Base-by-base conservation (phyloP, 768 basidiomycete genomes). In the Tephrocybe rancida region DNA sequence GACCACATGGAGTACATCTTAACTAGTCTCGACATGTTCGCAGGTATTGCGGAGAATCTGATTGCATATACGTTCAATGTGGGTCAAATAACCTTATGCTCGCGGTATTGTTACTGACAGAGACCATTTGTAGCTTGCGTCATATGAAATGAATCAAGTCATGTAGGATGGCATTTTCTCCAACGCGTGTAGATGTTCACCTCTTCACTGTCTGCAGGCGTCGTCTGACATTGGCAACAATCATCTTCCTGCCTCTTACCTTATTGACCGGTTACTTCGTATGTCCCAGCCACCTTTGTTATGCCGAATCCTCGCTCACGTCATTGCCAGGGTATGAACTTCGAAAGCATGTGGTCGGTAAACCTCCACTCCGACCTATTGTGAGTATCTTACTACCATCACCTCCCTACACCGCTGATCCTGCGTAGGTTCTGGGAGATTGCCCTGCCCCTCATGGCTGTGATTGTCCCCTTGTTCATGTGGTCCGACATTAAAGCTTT, bases 1-100 rank as follows among this genome's bases (percentile, higher is more conserved):
- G 90, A 91, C 62, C 89, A 91, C 58, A 84, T 87, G 74, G 88
- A 90, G 50, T 86, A 86, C 54, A 83, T 87, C 30, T 64, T 91
- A 22, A 74, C 77, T 1, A 86, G 83, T 59, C 63, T 91, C 44
- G 89, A 91, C 55, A 87, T 88, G 82, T 90, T 89, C 58, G 75
- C 84, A 1, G 80, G 78, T 25, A 84, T 90, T 56, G 75, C 83
- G 5, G 85, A 89, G 60, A 90, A 89, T 61, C 63, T 89, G 59
- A 88, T 90, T 60, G 77, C 80, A 54, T 90, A 86, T 64, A 82
- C 85, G 18, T 90, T 90, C 75, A 90, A 90, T 66, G 85, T 87
- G 44, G 22, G 83, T 70, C 44, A 44, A 35, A 3, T 41, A n/a
- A n/a, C n/a, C n/a, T n/a, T n/a, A n/a, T n/a, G n/a, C n/a, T n/a